Evolutionary conservation across 768 basidiomycete species (phyloP).

Genomic region (Tylopilus sp.): DNA sequence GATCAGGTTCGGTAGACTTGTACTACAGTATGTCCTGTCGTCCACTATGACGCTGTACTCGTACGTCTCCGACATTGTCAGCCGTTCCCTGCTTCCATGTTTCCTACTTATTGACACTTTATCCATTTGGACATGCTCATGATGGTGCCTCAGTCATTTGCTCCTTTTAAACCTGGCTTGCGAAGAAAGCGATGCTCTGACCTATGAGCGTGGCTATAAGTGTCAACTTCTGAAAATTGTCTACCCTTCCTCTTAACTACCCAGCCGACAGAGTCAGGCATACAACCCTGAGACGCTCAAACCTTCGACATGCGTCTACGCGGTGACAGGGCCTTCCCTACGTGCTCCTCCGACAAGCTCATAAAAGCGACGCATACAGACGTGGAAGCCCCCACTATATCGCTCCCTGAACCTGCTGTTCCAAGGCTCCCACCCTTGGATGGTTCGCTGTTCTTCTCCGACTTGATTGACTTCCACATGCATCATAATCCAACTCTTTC

Average conservation of each 20-base stretch:
- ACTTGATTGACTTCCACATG: not conserved
- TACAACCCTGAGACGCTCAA: not conserved
- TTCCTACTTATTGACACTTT: no score
- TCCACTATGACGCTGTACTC: no score
- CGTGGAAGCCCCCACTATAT: not conserved
- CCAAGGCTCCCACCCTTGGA: not conserved
- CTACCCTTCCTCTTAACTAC: not conserved
- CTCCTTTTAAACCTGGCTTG: not conserved
- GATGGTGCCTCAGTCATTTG: not conserved
- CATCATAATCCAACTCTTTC: slow-evolving; percentile 1
- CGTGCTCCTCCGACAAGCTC: not conserved
- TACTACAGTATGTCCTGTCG: no score
- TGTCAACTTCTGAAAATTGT: no score
- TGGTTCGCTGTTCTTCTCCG: not conserved
- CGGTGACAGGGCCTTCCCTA: not conserved
- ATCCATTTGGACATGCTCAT: no score
- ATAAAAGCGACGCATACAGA: not conserved
- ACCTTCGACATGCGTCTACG: not conserved
- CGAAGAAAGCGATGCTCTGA: not conserved
- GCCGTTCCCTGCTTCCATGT: no score
- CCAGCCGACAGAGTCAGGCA: not conserved
- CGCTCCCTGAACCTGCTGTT: not conserved
- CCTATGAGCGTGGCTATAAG: not conserved
- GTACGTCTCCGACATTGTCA: no score
- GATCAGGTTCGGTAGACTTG: no score